A percentile compares a stretch with the other conserved stretches of the same genome.
These are phyloP conservation scores for Alternaria sp. DNA, from an alignment of 2,329 filamentous ascomycete genomes.

Conservation along the genomic window DNA sequence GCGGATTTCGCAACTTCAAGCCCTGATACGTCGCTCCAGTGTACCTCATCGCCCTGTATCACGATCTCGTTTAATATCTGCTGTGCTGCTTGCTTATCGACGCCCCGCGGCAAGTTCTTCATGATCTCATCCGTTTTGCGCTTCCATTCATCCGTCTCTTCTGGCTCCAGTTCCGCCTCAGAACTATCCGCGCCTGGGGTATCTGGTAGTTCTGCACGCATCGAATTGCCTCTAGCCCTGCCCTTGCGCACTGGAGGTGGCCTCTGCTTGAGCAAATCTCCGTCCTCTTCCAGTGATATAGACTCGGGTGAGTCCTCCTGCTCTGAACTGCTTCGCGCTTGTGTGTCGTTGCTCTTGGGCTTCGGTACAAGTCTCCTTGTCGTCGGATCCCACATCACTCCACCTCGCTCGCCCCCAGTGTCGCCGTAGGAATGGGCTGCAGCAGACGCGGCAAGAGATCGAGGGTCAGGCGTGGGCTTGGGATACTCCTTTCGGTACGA, in stretches of 20 bases:
- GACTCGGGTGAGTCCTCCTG: slow-evolving; percentile 26
- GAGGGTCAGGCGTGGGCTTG: slow-evolving; percentile 24
- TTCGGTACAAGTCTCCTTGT: slow-evolving; percentile 17
- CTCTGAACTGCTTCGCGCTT: slow-evolving; percentile 24
- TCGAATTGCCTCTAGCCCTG: slow-evolving; percentile 37
- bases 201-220: slow-evolving; percentile 39
- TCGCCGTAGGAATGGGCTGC: slow-evolving; percentile 41
- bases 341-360: slow-evolving; percentile 19
- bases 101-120: slow-evolving; percentile 78
- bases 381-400: slow-evolving; percentile 17
- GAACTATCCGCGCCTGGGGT: slow-evolving; percentile 40
- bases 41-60: slow-evolving; percentile 90
- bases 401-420: slow-evolving; percentile 22
- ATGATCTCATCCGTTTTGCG: slow-evolving; percentile 58
- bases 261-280: slow-evolving; percentile 22
- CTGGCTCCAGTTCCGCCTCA: slow-evolving; percentile 26
- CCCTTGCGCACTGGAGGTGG: slow-evolving; percentile 34
- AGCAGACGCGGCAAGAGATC: slow-evolving; percentile 37
- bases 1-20: slow-evolving; percentile 89
- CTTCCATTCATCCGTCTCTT: slow-evolving; percentile 47
- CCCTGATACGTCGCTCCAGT: slow-evolving; percentile 92
- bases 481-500: slow-evolving; percentile 61
- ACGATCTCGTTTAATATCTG: slow-evolving; percentile 97
- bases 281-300: slow-evolving; percentile 28
- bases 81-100: slow-evolving; percentile 82